Conservation (phyloP, 768 basidiomycete species). For the Phylloporus rhodoxanthus region DNA sequence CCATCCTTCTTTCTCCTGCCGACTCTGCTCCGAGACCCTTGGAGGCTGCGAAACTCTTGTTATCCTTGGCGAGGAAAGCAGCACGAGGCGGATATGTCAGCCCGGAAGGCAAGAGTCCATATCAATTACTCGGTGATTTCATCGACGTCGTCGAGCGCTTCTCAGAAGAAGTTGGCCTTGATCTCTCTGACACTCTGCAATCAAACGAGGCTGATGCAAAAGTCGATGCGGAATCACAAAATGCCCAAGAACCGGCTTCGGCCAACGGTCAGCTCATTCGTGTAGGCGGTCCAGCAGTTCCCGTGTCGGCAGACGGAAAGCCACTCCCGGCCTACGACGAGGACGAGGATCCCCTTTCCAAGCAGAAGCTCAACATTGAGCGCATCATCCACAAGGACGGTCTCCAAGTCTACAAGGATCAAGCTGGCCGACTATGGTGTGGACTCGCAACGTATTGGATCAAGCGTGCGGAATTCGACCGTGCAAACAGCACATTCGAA, state of each 20-base stretch:
- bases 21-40: slow-evolving; percentile 71
- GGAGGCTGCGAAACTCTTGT: slow-evolving; percentile 87
- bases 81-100: slow-evolving; percentile 77
- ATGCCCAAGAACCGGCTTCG: slow-evolving; percentile 38
- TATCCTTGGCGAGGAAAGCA: slow-evolving; percentile 80
- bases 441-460: slow-evolving; percentile 98
- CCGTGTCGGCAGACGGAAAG: slow-evolving; percentile 48
- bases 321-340: slow-evolving; percentile 55
- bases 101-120: slow-evolving; percentile 91
- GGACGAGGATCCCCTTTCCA: slow-evolving; percentile 75
- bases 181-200: slow-evolving; percentile 64
- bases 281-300: slow-evolving; percentile 59
- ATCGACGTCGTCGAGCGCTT: slow-evolving; percentile 86
- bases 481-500: slow-evolving; percentile 85
- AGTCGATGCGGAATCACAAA: slow-evolving; percentile 41
- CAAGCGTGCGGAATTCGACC: slow-evolving; percentile 91
- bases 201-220: slow-evolving; percentile 48
- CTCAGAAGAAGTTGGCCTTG: slow-evolving; percentile 89
- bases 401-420: slow-evolving; percentile 86
- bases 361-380: slow-evolving; percentile 78
- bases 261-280: slow-evolving; percentile 61
- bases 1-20: slow-evolving; percentile 54
- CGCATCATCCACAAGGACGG: slow-evolving; percentile 81
- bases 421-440: slow-evolving; percentile 93
- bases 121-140: slow-evolving; percentile 89